Conservation (phyloP, 768 basidiomycete genomes). For the Hericium alpestre region DNA sequence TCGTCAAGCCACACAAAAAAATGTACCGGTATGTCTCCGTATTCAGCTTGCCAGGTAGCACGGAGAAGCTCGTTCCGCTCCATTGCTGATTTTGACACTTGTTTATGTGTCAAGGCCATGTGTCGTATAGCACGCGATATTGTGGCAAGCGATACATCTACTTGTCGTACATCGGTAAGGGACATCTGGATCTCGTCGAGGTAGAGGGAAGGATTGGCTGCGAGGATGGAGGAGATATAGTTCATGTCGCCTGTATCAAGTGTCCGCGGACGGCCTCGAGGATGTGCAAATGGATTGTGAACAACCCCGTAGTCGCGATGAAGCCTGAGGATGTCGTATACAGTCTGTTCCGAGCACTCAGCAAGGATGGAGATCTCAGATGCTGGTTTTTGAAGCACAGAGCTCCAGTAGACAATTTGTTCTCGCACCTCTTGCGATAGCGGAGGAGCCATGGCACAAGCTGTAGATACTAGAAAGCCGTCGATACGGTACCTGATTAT, state of each 20-base stretch:
- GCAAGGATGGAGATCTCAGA: neutral
- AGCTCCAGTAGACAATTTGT: neutral
- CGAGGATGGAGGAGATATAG: slow-evolving; percentile 15
- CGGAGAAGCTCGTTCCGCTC: slow-evolving; percentile 23
- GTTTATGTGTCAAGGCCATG: slow-evolving; percentile 18
- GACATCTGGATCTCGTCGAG: slow-evolving; percentile 24
- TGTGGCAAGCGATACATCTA: slow-evolving; percentile 23
- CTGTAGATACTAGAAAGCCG: too few species aligned
- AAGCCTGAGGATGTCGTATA: slow-evolving; percentile 14
- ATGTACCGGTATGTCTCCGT: slow-evolving; percentile 10
- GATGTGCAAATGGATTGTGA: slow-evolving; percentile 13
- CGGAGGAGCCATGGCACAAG: neutral
- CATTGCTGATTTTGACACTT: slow-evolving; percentile 14
- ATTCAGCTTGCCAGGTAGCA: slow-evolving; percentile 17
- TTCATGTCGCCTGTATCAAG: slow-evolving; percentile 15
- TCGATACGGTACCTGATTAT: neutral
- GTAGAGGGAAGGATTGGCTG: slow-evolving; percentile 20
- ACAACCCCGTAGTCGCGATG: slow-evolving; percentile 10
- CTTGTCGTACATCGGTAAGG: slow-evolving; percentile 12
- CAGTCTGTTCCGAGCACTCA: neutral
- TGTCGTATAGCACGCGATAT: slow-evolving; percentile 16
- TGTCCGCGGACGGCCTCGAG: slow-evolving; percentile 10
- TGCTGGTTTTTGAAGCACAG: neutral
- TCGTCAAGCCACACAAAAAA: slow-evolving; percentile 12
- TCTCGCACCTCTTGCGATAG: neutral